Evolutionary conservation across 768 basidiomycete species (phyloP), one percentile per base, ranked within the genome.

Genomic region (Pulveroboletus ravenelii): DNA sequence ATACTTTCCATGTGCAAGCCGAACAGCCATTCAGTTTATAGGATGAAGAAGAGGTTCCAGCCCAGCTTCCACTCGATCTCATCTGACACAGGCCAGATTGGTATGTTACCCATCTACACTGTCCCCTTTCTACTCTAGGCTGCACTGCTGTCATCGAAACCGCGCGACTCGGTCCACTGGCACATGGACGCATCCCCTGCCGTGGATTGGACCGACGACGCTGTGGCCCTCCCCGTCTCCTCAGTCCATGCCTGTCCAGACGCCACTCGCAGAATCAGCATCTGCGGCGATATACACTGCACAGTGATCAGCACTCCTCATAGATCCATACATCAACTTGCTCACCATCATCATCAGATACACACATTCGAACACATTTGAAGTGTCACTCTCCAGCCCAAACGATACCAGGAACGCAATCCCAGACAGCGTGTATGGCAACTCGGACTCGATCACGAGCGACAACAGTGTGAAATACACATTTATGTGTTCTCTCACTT

Each of bases 291-390:
- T 52, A 65, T 51, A 23, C 61, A 50, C 63, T 64, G 38, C 32
- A 41, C 6, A 3, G 15, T 14, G 32, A 3, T 62, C n/a, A 54
- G 35, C 23, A 12, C n/a, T 1, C 27, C 15, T 32, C 42, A 13
- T 25, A 9, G 3, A 27, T 14, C 3, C 20, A 23, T 23, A 27
- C 12, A 32, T 15, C 1, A 2, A 15, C 23, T n/a, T 8, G 15
- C 64, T 37, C 32, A 66, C 64, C 56, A 57, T 64, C 45, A 66
- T 27, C 55, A 45, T 17, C 14, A 62, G 32, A n/a, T 66, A 62
- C 35, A 66, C 55, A 38, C 48, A 50, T 25, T 8, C 46, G 30
- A 64, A 60, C 27, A 25, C 44, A 13, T 54, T 51, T 39, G 60
- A 57, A 3, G 44, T 35, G n/a, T 14, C 1, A 7, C 58, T 62